Base-by-base conservation (phyloP, 805 yeast species). In the Isabelozyma heimii region DNA sequence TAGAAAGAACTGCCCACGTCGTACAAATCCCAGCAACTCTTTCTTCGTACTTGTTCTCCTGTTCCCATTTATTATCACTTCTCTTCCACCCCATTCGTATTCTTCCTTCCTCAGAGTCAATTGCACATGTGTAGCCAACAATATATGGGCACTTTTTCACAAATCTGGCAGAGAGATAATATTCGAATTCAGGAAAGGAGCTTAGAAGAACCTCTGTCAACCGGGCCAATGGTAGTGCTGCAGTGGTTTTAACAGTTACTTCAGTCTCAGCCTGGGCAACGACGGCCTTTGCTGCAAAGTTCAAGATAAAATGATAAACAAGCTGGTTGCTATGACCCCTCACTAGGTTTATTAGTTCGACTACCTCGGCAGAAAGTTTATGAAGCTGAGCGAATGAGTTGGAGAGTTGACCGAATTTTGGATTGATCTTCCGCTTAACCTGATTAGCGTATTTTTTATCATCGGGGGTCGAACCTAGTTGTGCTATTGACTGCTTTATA, bases 221-320 rank as follows among this genome's bases (percentile, higher is more conserved):
- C 57, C 77, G 79, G 0, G 89, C 96, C 42, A 94, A 69, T 0
- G 99, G 96, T 8, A 87, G 59, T 0, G 97, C 88, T 3, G 91
- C 82, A 40, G 81, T 79, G 1, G 95, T 84, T 49, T 85, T 81
- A 0, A 88, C 95, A 13, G 87, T 77, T 8, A 90, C 91, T 66
- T 94, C 99, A 1, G 95, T 82, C 66, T 91, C 98, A 1, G 97
- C 92, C 68, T 94, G 99, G 26, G 87, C 82, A 1, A 94, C 89
- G 1, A 91, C 70, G 3, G 92, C 87, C 61, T 94, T 94, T 5
- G 97, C 87, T 27, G 88, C 79, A 60, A 85, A 86, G 61, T 94
- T 94, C 35, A 91, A 68, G 6, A 87, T 76, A 91, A 95, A 91
- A 33, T 77, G 65, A 58, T 71, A 87, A 0, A 85, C 86, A 14